A percentile compares a stretch with the other conserved stretches of the same genome.
phyloP scores from a whole-genome alignment of 495 filamentous ascomycete genomes.

The Cetradonia linearis region DNA sequence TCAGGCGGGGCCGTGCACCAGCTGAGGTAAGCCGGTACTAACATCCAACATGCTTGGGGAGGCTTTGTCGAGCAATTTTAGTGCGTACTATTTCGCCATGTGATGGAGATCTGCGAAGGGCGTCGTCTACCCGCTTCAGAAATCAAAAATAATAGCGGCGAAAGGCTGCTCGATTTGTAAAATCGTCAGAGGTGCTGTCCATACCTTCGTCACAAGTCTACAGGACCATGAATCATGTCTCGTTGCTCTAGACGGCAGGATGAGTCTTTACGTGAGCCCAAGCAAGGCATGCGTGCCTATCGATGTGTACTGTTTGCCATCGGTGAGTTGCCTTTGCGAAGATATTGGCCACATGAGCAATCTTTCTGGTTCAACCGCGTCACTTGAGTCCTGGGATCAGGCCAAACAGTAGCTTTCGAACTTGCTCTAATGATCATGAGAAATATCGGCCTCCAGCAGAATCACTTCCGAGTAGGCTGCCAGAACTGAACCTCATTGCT shows the following conservation, averaged over 20 bases:
- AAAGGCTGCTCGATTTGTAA: neutral
- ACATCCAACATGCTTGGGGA: conserved; percentile 23
- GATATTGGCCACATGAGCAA: neutral
- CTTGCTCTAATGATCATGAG: neutral
- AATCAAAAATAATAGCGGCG: neutral
- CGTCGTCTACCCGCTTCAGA: neutral
- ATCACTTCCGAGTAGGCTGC: neutral
- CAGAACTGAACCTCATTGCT: neutral
- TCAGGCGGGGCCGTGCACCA: too few relatives aligned
- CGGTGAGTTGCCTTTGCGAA: neutral
- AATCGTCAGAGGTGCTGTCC: neutral
- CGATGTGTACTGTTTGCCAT: neutral
- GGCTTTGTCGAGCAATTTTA: neutral
- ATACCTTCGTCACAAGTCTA: neutral
- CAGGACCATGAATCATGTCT: neutral
- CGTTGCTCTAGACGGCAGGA: neutral
- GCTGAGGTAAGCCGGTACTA: too few relatives aligned
- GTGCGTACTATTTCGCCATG: neutral
- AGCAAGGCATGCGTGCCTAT: neutral
- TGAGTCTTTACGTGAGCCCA: neutral
- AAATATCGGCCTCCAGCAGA: neutral
- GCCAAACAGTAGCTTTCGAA: neutral
- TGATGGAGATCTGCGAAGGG: neutral
- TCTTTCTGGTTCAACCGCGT: neutral
- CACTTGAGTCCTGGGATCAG: neutral